Evolutionary conservation across 2,329 filamentous ascomycete species (phyloP).

Genomic region (Xylariaceae sp.): DNA sequence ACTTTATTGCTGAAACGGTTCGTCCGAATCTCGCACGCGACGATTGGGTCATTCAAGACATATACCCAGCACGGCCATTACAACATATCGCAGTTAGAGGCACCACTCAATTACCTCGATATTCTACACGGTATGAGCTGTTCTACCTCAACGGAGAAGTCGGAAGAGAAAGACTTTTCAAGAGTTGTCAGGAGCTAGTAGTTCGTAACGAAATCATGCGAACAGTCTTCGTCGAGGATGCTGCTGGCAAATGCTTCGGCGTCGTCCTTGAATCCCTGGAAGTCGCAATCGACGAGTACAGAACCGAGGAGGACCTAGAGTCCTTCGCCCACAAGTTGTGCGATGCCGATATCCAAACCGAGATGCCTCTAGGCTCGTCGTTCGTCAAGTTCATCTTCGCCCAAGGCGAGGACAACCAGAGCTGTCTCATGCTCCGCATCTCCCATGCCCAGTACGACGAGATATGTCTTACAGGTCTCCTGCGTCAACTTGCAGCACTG

Average conservation of each 20-base stretch:
- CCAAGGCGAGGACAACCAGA: constrained; percentile 40
- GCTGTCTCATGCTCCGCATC: constrained; percentile 60
- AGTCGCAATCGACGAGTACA: constrained; percentile 54
- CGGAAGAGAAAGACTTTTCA: constrained; percentile 50
- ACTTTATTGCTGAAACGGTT: constrained; percentile 52
- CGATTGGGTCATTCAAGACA: constrained; percentile 55
- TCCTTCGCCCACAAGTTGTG: constrained; percentile 57
- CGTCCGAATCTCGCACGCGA: constrained; percentile 54
- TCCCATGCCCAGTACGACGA: constrained; percentile 73
- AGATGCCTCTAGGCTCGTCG: constrained; percentile 59
- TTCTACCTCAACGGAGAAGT: constrained; percentile 61
- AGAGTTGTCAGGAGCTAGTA: constrained; percentile 58
- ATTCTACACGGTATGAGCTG: constrained; percentile 65
- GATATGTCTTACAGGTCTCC: constrained; percentile 64
- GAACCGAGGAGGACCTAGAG: constrained; percentile 54
- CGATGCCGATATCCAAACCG: constrained; percentile 56
- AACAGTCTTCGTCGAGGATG: constrained; percentile 63
- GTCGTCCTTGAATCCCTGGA: constrained; percentile 60
- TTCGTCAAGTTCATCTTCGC: constrained; percentile 64
- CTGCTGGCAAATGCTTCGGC: constrained; percentile 53
- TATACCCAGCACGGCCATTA: constrained; percentile 60
- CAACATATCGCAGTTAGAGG: constrained; percentile 62
- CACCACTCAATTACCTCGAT: constrained; percentile 60
- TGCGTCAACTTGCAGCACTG: constrained; percentile 61
- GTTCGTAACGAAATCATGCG: constrained; percentile 65